Percentiles rank a stretch among this genome's conserved stretches.
phyloP scores from a whole-genome alignment of 305 asterid species.

The Fraxinus platypoda region DNA sequence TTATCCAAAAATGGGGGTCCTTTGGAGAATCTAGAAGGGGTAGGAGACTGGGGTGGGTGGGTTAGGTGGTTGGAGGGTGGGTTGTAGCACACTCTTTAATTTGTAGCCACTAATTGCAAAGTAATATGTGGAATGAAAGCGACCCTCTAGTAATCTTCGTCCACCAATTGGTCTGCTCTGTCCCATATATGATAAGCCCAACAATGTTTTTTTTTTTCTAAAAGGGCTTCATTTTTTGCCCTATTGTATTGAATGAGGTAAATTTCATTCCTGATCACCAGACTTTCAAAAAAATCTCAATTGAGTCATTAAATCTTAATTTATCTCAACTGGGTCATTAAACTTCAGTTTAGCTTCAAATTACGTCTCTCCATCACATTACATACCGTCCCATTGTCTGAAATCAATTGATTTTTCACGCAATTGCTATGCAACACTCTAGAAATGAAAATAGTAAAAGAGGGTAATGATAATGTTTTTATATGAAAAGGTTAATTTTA shows the following conservation, averaged over 20 bases:
- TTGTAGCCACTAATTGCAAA: constrained; percentile 35
- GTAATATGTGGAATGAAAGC: constrained; percentile 20
- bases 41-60: background rate
- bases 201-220: background rate
- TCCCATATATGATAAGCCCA: constrained; percentile 4
- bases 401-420: too few species aligned
- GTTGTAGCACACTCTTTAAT: background rate
- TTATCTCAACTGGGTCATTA: background rate
- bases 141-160: background rate
- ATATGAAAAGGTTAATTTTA: background rate
- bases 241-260: background rate
- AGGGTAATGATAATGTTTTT: background rate
- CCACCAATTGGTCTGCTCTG: constrained; percentile 25
- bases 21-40: constrained; percentile 21
- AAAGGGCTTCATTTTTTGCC: background rate
- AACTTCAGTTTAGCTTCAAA: background rate
- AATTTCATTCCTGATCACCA: background rate
- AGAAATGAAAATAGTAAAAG: too few species aligned
- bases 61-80: background rate
- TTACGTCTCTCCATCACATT: background rate
- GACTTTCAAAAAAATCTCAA: background rate
- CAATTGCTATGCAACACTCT: background rate
- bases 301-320: background rate
- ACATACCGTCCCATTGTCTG: background rate
- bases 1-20: background rate